Evolutionary conservation across 2,329 filamentous ascomycete genomes (phyloP).

Genomic region (Calonectria multiphialidica): DNA sequence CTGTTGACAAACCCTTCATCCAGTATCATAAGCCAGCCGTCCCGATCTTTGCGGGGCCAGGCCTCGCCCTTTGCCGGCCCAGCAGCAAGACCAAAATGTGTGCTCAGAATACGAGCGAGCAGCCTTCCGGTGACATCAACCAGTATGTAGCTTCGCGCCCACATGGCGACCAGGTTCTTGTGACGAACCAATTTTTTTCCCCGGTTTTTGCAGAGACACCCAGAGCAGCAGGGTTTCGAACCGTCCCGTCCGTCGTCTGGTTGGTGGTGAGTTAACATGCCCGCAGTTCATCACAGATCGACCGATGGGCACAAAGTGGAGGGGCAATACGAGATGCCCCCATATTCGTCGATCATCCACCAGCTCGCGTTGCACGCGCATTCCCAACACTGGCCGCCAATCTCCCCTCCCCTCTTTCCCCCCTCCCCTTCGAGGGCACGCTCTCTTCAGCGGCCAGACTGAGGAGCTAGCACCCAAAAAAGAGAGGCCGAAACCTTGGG

Average conservation of each 20-base stretch:
- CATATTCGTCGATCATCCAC: conserved; percentile 30
- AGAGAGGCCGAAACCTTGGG: background rate
- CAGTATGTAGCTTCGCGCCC: background rate
- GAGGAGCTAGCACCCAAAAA: background rate
- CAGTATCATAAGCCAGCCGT: too few species aligned
- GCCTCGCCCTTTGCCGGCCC: background rate
- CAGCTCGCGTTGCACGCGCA: conserved; percentile 33
- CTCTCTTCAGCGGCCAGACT: background rate
- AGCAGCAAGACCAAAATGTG: background rate
- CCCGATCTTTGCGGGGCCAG: background rate
- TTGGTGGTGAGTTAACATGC: background rate
- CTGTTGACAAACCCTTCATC: too few species aligned
- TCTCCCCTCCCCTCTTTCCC: too few species aligned
- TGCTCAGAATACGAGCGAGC: background rate
- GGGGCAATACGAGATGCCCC: conserved; percentile 42
- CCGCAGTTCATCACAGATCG: conserved; percentile 21
- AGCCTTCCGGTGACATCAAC: conserved; percentile 1
- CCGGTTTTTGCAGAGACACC: background rate
- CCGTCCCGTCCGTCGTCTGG: too few species aligned
- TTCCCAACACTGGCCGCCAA: background rate
- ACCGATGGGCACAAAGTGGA: conserved; percentile 31
- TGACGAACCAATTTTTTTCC: background rate
- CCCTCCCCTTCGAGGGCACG: background rate
- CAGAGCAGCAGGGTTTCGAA: too few species aligned
- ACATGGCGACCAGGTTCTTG: background rate